phyloP scores from a whole-genome alignment of 2,329 filamentous ascomycete species.

The Monilinia polystroma region DNA sequence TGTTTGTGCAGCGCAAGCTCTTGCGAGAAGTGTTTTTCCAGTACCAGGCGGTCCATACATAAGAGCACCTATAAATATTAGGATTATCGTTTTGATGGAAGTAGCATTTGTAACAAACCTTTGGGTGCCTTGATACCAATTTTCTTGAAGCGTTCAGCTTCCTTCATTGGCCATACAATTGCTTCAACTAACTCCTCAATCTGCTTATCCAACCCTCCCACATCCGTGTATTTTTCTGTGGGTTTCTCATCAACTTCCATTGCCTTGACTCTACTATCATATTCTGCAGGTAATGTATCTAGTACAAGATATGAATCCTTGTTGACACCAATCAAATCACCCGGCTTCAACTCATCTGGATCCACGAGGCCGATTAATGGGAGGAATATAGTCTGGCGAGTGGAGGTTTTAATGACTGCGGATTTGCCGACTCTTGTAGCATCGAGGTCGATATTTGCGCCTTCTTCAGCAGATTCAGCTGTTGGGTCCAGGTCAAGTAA shows the following conservation, averaged over 20 bases:
- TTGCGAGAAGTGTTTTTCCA: slow-evolving; percentile 86
- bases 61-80: slow-evolving; percentile 66
- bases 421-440: slow-evolving; percentile 96
- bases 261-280: slow-evolving; percentile 97
- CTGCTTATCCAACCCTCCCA: slow-evolving; percentile 96
- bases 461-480: slow-evolving; percentile 93
- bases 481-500: slow-evolving; percentile 95
- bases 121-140: slow-evolving; percentile 99
- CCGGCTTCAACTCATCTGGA: slow-evolving; percentile 90
- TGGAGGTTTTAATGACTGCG: slow-evolving; percentile 98
- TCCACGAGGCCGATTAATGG: slow-evolving; percentile 96
- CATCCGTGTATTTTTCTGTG: slow-evolving; percentile 97
- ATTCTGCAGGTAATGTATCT: slow-evolving; percentile 94
- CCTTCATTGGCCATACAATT: slow-evolving; percentile 99
- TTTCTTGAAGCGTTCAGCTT: slow-evolving; percentile 98
- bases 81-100: slow-evolving; percentile 12
- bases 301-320: slow-evolving; percentile 98
- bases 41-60: slow-evolving; percentile 97
- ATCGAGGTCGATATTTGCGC: slow-evolving; percentile 97
- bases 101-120: slow-evolving; percentile 57
- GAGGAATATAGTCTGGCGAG: slow-evolving; percentile 96
- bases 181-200: slow-evolving; percentile 98
- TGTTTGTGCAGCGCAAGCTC: slow-evolving; percentile 95
- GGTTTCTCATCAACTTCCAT: slow-evolving; percentile 99
- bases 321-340: slow-evolving; percentile 95